These are phyloP conservation scores for Arabidopsis lyrata DNA, from an alignment of 441 rosid species.

Conservation along the genomic window DNA sequence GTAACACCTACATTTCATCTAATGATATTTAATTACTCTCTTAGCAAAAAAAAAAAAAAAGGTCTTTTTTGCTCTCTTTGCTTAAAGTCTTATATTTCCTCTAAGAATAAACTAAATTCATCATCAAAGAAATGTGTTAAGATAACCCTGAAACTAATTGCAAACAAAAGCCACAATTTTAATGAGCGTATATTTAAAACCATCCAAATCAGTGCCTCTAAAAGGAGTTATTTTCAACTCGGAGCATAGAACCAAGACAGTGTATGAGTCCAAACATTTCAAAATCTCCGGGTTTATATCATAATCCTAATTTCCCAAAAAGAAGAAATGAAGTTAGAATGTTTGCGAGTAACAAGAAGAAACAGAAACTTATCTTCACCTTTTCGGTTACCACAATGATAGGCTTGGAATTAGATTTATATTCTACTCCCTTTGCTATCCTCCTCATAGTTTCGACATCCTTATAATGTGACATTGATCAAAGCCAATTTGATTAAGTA, in stretches of 20 bases:
- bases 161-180: no score
- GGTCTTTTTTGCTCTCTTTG: no score
- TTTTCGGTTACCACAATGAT: conserved; percentile 74
- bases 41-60: no score
- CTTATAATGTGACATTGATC: conserved; percentile 8
- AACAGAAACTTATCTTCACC: conserved; percentile 44
- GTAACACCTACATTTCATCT: no score
- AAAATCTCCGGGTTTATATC: conserved; percentile 74
- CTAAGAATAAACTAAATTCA: no score
- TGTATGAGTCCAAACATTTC: conserved; percentile 53
- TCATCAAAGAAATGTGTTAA: no score
- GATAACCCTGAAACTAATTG: no score
- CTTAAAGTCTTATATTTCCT: no score
- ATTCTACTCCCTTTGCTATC: conserved; percentile 59
- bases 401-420: conserved; percentile 57
- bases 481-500: neutral
- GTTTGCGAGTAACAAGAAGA: neutral
- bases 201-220: no score
- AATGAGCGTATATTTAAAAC: no score
- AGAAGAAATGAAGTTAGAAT: conserved; percentile 12
- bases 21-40: no score
- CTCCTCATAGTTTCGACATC: conserved; percentile 60
- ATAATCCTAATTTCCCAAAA: conserved; percentile 60
- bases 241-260: conserved; percentile 68
- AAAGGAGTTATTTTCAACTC: conserved; percentile 55